Evolutionary conservation across 179 eudicot genomes (phyloP), one percentile per base, ranked within the genome.

Genomic region (Drosera spatulata): DNA sequence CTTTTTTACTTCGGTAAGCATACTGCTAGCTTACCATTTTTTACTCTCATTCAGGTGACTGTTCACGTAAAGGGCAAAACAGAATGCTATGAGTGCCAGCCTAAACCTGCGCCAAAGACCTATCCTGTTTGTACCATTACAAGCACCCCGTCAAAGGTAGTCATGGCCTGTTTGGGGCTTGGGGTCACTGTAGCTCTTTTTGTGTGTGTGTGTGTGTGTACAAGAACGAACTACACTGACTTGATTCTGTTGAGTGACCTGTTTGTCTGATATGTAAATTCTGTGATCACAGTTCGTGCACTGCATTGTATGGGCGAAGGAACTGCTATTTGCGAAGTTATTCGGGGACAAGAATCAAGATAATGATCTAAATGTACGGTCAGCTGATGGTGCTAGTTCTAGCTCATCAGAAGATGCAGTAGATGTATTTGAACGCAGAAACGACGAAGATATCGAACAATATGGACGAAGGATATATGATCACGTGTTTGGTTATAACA

Each of bases 291-390:
- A 91, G 97, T 91, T 85, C 82, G 91, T 91, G 73, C 98, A 91
- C 82, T 91, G 98, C 72, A 85, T 91, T 68, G 98, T 91, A 48
- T 88, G 98, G 98, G 96, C 93, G 53, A 91, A 91, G 74, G 98
- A 91, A 37, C 78, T 91, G 68, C 98, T 91, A 55, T 91, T 91
- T 63, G 82, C 96, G 48, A 88, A 91, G 77, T 68, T 91, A 46
- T 84, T 86, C 74, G 96, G 98, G 58, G 93, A 89, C 66, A 91
- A 74, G 71, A 91, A 91, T 69, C 96, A 82, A 73, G 98, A 79
- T 8, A 88, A 88, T 76, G 98, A 88, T 77, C 80, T 91, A 22
- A 11, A 91, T 74, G 98, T 91, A 58, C 95, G 85, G 48, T 80
- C 98, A 60, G 69, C 74, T 73, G 95, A 84, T 65, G 79, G 88